Conservation (phyloP, 2,329 filamentous ascomycete genomes). For the Pestalotiopsis sp. region DNA sequence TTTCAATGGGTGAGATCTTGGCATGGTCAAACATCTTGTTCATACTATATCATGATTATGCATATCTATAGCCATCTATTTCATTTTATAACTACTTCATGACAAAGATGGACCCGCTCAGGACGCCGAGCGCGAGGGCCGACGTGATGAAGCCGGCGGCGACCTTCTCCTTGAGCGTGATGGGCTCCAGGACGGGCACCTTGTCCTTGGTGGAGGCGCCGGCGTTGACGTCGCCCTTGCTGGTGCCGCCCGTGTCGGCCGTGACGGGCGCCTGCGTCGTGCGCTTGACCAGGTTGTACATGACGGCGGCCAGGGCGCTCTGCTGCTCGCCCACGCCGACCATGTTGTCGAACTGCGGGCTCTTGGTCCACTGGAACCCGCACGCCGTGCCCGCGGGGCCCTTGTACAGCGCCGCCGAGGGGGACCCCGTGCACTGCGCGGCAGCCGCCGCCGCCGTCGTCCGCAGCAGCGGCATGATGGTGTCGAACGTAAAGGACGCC, state of each 20-base stretch:
- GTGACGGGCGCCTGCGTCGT: constrained; percentile 46
- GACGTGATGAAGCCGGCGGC: constrained; percentile 59
- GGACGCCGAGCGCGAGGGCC: constrained; percentile 47
- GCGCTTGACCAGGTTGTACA: constrained; percentile 57
- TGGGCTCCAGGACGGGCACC: constrained; percentile 32
- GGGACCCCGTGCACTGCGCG: constrained; percentile 49
- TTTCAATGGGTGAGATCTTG: too few relatives aligned
- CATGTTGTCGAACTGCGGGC: constrained; percentile 56
- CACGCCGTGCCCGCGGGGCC: constrained; percentile 63
- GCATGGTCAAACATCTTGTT: too few relatives aligned
- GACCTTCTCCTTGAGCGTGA: constrained; percentile 53
- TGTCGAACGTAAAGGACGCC: constrained; percentile 52
- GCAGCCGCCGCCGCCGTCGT: constrained; percentile 56
- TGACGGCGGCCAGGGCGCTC: constrained; percentile 65
- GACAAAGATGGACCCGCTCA: constrained; percentile 53
- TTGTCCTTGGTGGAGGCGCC: constrained; percentile 33
- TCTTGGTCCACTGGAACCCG: constrained; percentile 65
- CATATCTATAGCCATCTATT: not conserved
- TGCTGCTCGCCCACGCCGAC: constrained; percentile 71
- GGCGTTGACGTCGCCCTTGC: constrained; percentile 50
- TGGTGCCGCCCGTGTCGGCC: constrained; percentile 60
- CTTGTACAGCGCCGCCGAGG: constrained; percentile 40
- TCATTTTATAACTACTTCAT: constrained; percentile 27
- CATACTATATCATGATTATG: not conserved
- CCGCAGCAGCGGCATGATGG: constrained; percentile 52